Evolutionary conservation across 225 moss, liverwort and hornwort genomes (phyloP), one percentile per base, ranked within the genome.

Genomic region (Marchantia paleacea): DNA sequence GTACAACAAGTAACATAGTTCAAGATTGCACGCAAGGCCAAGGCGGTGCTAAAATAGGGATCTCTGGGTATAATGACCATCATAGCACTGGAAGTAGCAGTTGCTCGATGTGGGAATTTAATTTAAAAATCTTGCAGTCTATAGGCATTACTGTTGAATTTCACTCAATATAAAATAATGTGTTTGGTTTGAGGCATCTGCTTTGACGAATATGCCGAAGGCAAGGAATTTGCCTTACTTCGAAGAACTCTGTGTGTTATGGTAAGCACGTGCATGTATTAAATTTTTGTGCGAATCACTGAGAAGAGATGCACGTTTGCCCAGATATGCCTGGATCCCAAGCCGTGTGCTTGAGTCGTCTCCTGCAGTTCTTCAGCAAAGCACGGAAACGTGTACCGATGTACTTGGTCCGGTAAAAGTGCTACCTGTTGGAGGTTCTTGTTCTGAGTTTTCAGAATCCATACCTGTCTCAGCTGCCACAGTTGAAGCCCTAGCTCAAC

Each of bases 301-400:
- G 72, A 72, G 72, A 72, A 72, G n/a, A 22, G 19, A 50, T 20
- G 22, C 51, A 22, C n/a, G 19, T 50, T 72, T 55, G 25, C 60
- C 49, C 69, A 87, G 87, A 66, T 88, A 88, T 83, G 88, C 83
- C 49, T 88, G 88, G 88, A 81, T 88, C 52, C 55, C 85, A 66
- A 65, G 62, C 55, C 85, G 83, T 83, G 75, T 83, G n/a, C 73
- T 83, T 1, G 78, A 85, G 61, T 72, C 83, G 64, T 83, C 88
- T 25, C 22, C 83, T 7, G 85, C 82, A 68, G 84, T 82, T 30
- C 80, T 69, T 54, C 85, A 83, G 39, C 79, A 83, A 54, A 69
- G 53, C 2, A n/a, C 22, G 60, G 78, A 52, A 12, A 6, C 47
- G 20, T 60, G 8, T 7, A 72, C 24, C 12, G 26, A 60, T 14